Evolutionary conservation across 2,329 filamentous ascomycete genomes (phyloP).

Genomic region (Emmonsiellopsis sp.): DNA sequence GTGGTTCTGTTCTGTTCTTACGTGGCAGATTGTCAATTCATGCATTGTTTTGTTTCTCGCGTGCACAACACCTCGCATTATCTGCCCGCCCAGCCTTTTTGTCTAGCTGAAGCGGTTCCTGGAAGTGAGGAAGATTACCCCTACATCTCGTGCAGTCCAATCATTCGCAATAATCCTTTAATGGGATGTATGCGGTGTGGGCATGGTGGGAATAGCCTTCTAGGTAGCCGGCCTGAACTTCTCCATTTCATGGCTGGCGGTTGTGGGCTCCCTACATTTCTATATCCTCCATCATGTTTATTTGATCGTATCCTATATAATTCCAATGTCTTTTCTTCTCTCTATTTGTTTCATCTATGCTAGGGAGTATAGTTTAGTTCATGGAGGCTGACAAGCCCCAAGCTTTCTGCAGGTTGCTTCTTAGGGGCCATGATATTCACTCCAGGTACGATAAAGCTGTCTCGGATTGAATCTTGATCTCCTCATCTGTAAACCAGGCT

Average conservation of each 20-base stretch:
- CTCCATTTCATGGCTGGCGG: slow-evolving; percentile 52
- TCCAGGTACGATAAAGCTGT: slow-evolving; percentile 21
- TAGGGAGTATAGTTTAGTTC: neutral
- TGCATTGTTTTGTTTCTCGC: slow-evolving; percentile 12
- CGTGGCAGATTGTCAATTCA: slow-evolving; percentile 7
- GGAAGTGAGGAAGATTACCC: slow-evolving; percentile 74
- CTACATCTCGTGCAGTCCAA: slow-evolving; percentile 51
- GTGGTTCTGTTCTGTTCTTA: slow-evolving; percentile 29
- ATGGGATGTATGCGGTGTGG: slow-evolving; percentile 55
- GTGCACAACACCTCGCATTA: slow-evolving; percentile 50
- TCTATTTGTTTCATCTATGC: neutral
- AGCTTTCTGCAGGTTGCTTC: slow-evolving; percentile 35
- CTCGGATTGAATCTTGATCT: neutral
- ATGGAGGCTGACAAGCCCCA: slow-evolving; percentile 21
- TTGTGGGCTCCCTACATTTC: slow-evolving; percentile 56
- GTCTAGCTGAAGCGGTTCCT: slow-evolving; percentile 76
- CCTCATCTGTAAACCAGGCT: no score
- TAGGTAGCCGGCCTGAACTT: slow-evolving; percentile 50
- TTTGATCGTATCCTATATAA: neutral
- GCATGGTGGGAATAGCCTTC: slow-evolving; percentile 68
- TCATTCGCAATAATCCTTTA: slow-evolving; percentile 57
- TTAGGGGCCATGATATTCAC: slow-evolving; percentile 28
- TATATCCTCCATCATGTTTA: slow-evolving; percentile 8
- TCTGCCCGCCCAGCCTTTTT: slow-evolving; percentile 65
- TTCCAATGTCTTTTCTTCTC: slow-evolving; percentile 2